Evolutionary conservation across 257 asterid species (phyloP), one percentile per base, ranked within the genome.

Genomic region (Linaria vulgaris): DNA sequence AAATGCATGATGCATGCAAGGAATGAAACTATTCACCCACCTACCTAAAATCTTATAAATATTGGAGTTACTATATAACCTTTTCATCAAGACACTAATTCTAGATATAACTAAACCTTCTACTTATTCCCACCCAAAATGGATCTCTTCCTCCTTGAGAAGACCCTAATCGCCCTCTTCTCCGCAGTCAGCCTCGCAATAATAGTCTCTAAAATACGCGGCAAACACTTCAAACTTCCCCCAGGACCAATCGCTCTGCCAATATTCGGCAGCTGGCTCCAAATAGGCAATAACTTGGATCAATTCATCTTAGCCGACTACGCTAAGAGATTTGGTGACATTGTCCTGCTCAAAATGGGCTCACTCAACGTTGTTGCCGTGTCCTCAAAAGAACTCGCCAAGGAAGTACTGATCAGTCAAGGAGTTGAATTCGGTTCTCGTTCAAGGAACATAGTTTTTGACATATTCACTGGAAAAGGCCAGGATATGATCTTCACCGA

Each of bases 391-490:
- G 91, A 79, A 2, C 78, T 81, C 27, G 88, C 96, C 0, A 85
- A 79, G 59, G 84, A 88, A 3, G 94, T 88, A 0, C 71, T 88
- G 20, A 84, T 79, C 66, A 85, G 88, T 0, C 94, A 82, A 54
- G 96, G 96, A 0, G 82, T 74, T 3, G 90, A 85, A 31, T 88
- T 88, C 69, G 96, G 90, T 0, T 88, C 96, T 3, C 81, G 96
- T 0, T 80, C 96, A 0, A 54, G 96, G 3, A 88, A 88, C 63
- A 80, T 85, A 9, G 94, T 88, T 0, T 80, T 88, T 68, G 96
- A 88, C 61, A 78, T 88, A 31, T 88, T 88, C 73, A 88, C 96
- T 7, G 90, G 88, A 0, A 83, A 85, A 31, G 96, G 96, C 1
- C 96, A 85, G 23, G 96, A 88, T 67, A 76, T 88, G 87, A 75